Base-by-base conservation (phyloP, 2,329 filamentous ascomycete species). In the Paecilomyces niveus region DNA sequence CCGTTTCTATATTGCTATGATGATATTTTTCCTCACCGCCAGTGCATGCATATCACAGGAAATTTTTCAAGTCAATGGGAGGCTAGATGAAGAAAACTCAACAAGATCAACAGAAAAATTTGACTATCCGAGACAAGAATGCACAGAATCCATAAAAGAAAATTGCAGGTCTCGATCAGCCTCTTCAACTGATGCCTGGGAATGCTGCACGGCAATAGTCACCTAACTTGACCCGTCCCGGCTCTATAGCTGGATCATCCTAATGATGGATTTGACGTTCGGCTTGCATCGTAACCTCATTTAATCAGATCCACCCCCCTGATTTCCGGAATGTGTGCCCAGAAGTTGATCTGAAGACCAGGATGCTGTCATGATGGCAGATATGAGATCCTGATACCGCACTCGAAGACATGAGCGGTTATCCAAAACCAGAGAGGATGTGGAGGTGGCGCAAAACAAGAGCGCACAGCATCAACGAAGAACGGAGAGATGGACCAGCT, bases 181-280 rank as follows among this genome's bases (percentile, higher is more conserved):
- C 54, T 24, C 4, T 11, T 55, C 15, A 32, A n/a, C 24, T 10
- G 11, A 52, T 52, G 8, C 9, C 50, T 15, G 50, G 50, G 26
- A 52, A 52, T 52, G 50, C 50, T 52, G 50, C 50, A 24, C 50
- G 29, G 83, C 82, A 80, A 76, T 81, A 80, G 80, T 76, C 83
- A 84, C 80, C 83, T 82, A 79, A 71, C 81, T 87, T 85, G 79
- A 80, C 82, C 83, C 81, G 72, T 81, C 51, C 59, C 57, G 61
- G 58, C 49, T 79, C 39, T 57, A 56, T 53, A 55, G 45, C 35
- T 57, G 58, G 33, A 56, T 58, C 55, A 59, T 54, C 54, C 56
- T 50, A 49, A 52, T 61, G 57, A 60, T 57, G 54, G 49, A 54
- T 56, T 55, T 57, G 53, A 18, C 39, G 39, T 18, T 18, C 39